These are phyloP conservation scores for Rhizopus delemar DNA, from an alignment of 371 early-diverging fungal genomes.

Conservation along the genomic window DNA sequence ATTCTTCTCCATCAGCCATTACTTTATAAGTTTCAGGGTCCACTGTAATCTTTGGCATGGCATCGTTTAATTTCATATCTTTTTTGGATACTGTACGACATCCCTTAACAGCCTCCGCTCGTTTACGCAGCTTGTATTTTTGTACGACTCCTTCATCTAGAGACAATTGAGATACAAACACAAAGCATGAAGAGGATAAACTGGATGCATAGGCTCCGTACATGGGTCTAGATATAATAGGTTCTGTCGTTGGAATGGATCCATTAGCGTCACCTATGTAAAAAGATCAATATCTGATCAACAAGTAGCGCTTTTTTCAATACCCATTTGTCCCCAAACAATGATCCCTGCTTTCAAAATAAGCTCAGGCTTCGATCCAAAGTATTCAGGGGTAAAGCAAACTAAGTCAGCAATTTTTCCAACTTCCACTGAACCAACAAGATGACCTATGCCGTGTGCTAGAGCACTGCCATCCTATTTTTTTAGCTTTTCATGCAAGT, in stretches of 20 bases:
- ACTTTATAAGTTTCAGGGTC: conserved; percentile 92
- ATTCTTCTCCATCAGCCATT: conserved; percentile 71
- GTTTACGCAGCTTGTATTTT: conserved; percentile 68
- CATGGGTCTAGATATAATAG: conserved; percentile 81
- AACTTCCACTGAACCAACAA: conserved; percentile 90
- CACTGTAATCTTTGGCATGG: conserved; percentile 74
- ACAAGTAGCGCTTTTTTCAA: not conserved
- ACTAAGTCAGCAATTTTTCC: conserved; percentile 92
- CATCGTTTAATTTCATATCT: conserved; percentile 85
- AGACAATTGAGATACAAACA: conserved; percentile 82
- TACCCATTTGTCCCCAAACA: conserved; percentile 77
- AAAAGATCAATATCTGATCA: too few relatives aligned
- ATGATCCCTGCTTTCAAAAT: conserved; percentile 87
- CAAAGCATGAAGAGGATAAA: conserved; percentile 57
- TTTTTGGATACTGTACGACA: conserved; percentile 77
- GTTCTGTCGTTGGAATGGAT: conserved; percentile 82
- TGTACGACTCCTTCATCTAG: conserved; percentile 56
- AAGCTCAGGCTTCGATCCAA: conserved; percentile 86
- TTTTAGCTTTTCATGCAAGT: not conserved
- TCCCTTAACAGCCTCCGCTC: conserved; percentile 69
- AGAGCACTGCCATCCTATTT: conserved; percentile 56
- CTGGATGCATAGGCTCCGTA: conserved; percentile 70
- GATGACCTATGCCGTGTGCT: conserved; percentile 83
- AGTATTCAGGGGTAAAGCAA: conserved; percentile 78
- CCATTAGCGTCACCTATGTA: conserved; percentile 79